A percentile compares a stretch with the other conserved stretches of the same genome.
Conservation (phyloP, 169 alveolate genomes). For the Plasmodium gonderi region DNA sequence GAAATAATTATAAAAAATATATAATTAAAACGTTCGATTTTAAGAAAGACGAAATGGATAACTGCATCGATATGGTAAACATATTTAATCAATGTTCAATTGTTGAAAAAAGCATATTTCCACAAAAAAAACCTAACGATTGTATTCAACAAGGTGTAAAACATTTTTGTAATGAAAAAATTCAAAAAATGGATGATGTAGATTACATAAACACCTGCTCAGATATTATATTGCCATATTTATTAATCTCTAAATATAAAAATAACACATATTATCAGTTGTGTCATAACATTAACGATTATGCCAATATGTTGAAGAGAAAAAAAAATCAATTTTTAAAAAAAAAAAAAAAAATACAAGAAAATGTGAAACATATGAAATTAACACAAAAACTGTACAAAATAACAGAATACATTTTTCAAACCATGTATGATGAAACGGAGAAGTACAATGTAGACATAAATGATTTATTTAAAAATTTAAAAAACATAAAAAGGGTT, state of each 20-base stretch:
- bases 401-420: constrained; percentile 22
- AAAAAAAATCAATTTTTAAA: constrained; percentile 19
- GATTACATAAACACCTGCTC: constrained; percentile 54
- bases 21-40: constrained; percentile 26
- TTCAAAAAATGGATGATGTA: constrained; percentile 11
- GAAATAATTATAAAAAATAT: constrained; percentile 6
- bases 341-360: constrained; percentile 25
- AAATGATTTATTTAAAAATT: constrained; percentile 13
- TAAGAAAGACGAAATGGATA: constrained; percentile 11
- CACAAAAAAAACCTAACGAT: background rate
- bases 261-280: background rate
- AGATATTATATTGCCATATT: constrained; percentile 53
- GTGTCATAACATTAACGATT: constrained; percentile 20
- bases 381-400: constrained; percentile 27
- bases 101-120: constrained; percentile 10
- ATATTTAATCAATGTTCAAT: constrained; percentile 42
- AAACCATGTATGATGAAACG: constrained; percentile 10
- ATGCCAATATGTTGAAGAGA: constrained; percentile 9
- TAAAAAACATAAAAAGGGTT: constrained; percentile 8
- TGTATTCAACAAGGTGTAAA: constrained; percentile 17
- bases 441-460: background rate
- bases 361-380: constrained; percentile 3
- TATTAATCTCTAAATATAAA: constrained; percentile 19
- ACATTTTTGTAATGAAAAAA: constrained; percentile 13
- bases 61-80: constrained; percentile 47